Conservation (phyloP, 257 asterid species). For the Solanum lycopersicoides region DNA sequence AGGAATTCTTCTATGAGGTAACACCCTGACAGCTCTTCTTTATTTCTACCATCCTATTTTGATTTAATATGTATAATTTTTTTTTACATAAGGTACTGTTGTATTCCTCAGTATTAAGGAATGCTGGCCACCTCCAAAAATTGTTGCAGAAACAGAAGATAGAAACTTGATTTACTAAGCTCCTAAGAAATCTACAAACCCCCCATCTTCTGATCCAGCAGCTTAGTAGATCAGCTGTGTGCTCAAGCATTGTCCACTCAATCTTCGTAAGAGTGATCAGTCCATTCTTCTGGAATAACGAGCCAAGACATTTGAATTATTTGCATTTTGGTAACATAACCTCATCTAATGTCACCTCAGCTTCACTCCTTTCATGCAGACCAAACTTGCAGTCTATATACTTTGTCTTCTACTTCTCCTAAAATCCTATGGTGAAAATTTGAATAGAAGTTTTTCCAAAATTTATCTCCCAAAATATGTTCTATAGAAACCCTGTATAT, state of each 20-base stretch:
- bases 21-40: neutral
- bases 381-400: neutral
- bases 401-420: neutral
- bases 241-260: neutral
- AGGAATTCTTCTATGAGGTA: neutral
- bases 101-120: neutral
- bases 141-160: neutral
- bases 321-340: neutral
- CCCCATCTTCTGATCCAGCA: neutral
- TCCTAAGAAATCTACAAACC: neutral
- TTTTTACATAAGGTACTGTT: neutral
- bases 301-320: neutral
- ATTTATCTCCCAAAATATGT: neutral
- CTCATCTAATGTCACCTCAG: neutral
- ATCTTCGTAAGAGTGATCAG: neutral
- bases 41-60: neutral
- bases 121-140: neutral
- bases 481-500: neutral
- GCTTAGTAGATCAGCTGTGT: neutral
- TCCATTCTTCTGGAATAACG: neutral
- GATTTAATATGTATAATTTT: neutral
- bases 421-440: neutral
- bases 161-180: neutral
- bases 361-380: neutral
- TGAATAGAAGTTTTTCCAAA: neutral